Conservation (phyloP, 768 basidiomycete species). For the Lentinula edodes region DNA sequence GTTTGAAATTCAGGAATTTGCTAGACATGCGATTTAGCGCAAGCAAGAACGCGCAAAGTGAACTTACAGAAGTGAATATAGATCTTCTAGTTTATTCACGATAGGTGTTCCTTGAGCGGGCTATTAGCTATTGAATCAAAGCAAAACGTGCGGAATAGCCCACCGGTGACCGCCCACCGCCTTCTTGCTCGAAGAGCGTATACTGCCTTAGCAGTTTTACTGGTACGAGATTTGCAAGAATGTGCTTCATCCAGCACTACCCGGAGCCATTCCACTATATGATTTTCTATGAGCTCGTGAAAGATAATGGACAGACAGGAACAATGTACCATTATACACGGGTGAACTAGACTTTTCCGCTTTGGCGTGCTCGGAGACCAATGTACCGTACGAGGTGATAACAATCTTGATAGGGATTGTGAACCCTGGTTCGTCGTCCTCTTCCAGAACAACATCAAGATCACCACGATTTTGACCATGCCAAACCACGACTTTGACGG, state of each 20-base stretch:
- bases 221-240: constrained; percentile 84
- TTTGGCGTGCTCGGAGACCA: constrained; percentile 84
- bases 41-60: neutral
- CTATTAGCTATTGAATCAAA: neutral
- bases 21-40: constrained; percentile 26
- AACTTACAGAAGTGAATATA: constrained; percentile 73
- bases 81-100: constrained; percentile 87
- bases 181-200: constrained; percentile 76
- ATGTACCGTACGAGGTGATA: constrained; percentile 76
- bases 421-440: constrained; percentile 35
- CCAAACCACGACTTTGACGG: constrained; percentile 69
- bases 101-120: constrained; percentile 73
- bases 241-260: constrained; percentile 93
- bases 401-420: constrained; percentile 64
- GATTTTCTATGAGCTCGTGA: constrained; percentile 4
- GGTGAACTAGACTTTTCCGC: constrained; percentile 55
- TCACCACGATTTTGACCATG: constrained; percentile 85
- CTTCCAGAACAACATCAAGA: constrained; percentile 52
- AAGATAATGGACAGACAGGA: neutral
- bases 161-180: constrained; percentile 88
- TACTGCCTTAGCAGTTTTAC: constrained; percentile 84
- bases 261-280: constrained; percentile 71
- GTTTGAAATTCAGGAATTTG: constrained; percentile 71
- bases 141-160: constrained; percentile 1
- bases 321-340: constrained; percentile 62